Conservation (phyloP, 495 filamentous ascomycete genomes). For the Penicillium dipodomyicola region DNA sequence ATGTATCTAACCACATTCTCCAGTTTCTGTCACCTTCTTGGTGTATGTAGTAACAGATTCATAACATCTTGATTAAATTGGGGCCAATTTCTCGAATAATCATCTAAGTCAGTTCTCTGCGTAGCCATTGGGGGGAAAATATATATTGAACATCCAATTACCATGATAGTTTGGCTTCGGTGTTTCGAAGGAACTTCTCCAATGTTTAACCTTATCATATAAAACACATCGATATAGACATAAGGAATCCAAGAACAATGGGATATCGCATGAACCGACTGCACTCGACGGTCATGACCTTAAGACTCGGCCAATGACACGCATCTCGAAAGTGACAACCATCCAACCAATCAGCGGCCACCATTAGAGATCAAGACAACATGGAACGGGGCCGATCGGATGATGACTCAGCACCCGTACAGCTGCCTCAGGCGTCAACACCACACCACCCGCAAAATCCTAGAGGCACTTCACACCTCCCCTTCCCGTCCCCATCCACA, state of each 20-base stretch:
- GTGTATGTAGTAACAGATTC: background rate
- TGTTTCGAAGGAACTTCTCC: background rate
- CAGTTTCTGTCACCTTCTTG: background rate
- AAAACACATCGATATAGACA: background rate
- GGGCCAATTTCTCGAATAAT: background rate
- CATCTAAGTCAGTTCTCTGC: background rate
- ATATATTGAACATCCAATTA: background rate
- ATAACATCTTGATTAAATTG: background rate
- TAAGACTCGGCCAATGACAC: slow-evolving; percentile 15
- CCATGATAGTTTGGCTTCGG: background rate
- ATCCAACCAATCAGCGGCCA: slow-evolving; percentile 31
- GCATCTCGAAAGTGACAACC: slow-evolving; percentile 14
- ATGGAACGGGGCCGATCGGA: slow-evolving; percentile 15
- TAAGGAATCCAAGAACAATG: background rate
- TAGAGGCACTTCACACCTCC: slow-evolving; percentile 39
- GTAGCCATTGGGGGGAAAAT: background rate
- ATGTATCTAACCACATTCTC: background rate
- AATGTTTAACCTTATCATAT: background rate
- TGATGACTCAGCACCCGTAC: slow-evolving; percentile 22
- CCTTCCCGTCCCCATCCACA: slow-evolving; percentile 31
- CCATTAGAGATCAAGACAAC: slow-evolving; percentile 25
- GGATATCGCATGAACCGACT: background rate
- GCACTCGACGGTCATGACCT: background rate
- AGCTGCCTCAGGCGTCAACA: slow-evolving; percentile 36
- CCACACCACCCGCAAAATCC: slow-evolving; percentile 53